Evolutionary conservation across 305 asterid genomes (phyloP), one percentile per base, ranked within the genome.

Genomic region (Fraxinus floribunda): DNA sequence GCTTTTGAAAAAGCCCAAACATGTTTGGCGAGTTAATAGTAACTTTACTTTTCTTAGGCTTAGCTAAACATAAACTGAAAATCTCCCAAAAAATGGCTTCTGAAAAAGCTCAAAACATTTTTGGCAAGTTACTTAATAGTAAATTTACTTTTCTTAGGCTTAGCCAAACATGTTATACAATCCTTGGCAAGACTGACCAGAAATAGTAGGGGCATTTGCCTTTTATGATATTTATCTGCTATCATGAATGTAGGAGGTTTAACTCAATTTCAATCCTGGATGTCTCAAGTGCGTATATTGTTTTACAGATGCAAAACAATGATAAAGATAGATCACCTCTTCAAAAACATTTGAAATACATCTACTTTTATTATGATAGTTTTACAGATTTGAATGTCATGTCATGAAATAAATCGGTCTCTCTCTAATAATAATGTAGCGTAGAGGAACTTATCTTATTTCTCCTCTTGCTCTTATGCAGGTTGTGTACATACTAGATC

Each of bases 401-500:
- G 70, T 20, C 30, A 7, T 20, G 30, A 60, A 22, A 22, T 35
- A 60, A 60, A 60, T 2, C 20, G 10, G 34, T 2, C 3, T 30
- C 3, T 30, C 34, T 30, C 34, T 30, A 30, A 30, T 2, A 2
- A 30, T 64, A 22, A 24, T 24, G 5, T 64, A 24, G 73, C 5
- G 3, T 30, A 30, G 3, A 30, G 34, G 34, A 30, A 30, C 34
- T 30, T 30, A 30, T 2, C 32, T 29, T 29, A 29, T 29, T 29
- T 15, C 13, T 32, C 73, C 57, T 55, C 46, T 76, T 83, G 32
- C 66, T 76, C 38, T 35, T 80, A 46, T 76, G 81, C 90, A 96
- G 99, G 57, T 97, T 82, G 98, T 97, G 41, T 97, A 97, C 83
- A 97, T 97, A 84, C 92, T 97, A 79, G 99, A 97, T 90, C 99